These are phyloP conservation scores for Ceratobasidium sp. DNA, from an alignment of 1,284 basidiomycete species.

Conservation along the genomic window DNA sequence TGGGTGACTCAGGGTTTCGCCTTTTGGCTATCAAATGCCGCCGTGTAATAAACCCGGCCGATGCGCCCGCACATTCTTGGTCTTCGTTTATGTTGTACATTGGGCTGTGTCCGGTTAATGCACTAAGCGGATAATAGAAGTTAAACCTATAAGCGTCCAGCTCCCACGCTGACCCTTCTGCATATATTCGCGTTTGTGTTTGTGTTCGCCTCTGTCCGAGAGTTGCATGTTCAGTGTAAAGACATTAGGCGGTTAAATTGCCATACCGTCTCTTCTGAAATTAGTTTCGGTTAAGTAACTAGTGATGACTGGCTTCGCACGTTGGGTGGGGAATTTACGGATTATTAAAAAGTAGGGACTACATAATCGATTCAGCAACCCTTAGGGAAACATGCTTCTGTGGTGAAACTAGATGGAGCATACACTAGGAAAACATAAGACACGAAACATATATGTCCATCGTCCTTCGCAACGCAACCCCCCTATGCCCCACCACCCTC, in stretches of 20 bases:
- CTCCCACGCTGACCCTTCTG: too few relatives aligned
- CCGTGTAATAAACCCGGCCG: not conserved
- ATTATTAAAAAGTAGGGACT: slow-evolving; percentile 32
- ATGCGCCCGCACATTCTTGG: too few relatives aligned
- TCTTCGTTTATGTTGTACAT: too few relatives aligned
- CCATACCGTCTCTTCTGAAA: too few relatives aligned
- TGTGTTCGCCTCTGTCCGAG: too few relatives aligned
- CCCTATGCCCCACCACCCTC: not conserved
- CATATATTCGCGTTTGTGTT: too few relatives aligned
- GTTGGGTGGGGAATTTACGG: not conserved
- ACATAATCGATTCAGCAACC: slow-evolving; percentile 5
- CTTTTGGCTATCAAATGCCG: not conserved
- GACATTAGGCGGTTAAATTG: not conserved
- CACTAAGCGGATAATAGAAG: not conserved
- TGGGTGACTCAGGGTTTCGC: not conserved
- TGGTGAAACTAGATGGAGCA: slow-evolving; percentile 23
- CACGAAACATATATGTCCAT: slow-evolving; percentile 31
- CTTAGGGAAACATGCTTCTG: slow-evolving; percentile 25
- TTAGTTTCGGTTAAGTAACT: too few relatives aligned
- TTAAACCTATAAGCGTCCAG: too few relatives aligned
- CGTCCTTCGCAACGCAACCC: not conserved
- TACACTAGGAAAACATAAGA: slow-evolving; percentile 34
- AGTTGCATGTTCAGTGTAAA: not conserved
- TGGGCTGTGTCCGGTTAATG: too few relatives aligned
- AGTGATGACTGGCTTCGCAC: too few relatives aligned